phyloP scores from a whole-genome alignment of 441 rosid genomes.

The Croton setiger region DNA sequence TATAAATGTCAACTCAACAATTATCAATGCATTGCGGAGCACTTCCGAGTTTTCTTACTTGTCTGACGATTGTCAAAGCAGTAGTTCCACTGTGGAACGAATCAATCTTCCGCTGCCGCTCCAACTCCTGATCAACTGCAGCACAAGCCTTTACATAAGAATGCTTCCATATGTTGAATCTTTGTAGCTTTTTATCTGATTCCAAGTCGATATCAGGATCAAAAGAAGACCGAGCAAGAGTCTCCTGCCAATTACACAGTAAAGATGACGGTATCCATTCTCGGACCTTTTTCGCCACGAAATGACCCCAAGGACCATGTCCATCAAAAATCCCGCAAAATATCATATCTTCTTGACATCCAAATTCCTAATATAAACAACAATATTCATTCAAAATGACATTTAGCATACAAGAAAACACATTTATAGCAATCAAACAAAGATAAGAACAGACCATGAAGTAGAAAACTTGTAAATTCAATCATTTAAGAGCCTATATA shows the following conservation, averaged over 20 bases:
- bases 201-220: constrained; percentile 50
- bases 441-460: not conserved
- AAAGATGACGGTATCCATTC: constrained; percentile 65
- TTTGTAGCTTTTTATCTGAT: constrained; percentile 43
- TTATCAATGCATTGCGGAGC: no score
- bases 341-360: constrained; percentile 79
- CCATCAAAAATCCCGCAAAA: constrained; percentile 96
- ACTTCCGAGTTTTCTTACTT: constrained; percentile 57
- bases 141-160: constrained; percentile 74
- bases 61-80: constrained; percentile 75
- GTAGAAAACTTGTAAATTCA: not conserved
- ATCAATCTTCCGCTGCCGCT: constrained; percentile 58
- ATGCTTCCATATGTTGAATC: constrained; percentile 72
- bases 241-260: constrained; percentile 82
- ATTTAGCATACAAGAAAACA: not conserved
- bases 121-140: constrained; percentile 67
- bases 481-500: no score
- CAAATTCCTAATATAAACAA: constrained; percentile 52
- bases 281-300: constrained; percentile 75
- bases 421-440: not conserved
- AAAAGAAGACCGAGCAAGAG: constrained; percentile 46
- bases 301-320: constrained; percentile 97
- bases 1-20: no score
- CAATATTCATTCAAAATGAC: constrained; percentile 1
- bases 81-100: constrained; percentile 81